Conservation (phyloP, 208 protist genomes). For the Acanthamoeba royreba region DNA sequence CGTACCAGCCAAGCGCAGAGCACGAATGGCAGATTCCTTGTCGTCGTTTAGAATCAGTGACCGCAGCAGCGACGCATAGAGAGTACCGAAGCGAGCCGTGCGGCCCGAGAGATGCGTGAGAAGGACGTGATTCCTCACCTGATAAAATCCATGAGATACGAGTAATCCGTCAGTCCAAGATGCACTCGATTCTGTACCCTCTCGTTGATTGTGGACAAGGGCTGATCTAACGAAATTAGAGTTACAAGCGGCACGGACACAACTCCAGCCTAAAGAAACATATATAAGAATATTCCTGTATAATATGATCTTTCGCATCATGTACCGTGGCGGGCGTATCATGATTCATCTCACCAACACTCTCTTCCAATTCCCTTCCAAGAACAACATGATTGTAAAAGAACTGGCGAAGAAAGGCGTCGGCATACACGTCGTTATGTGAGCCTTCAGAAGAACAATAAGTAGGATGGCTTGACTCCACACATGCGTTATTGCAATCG, state of each 20-base stretch:
- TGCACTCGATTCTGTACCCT: not conserved
- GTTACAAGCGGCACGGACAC: not conserved
- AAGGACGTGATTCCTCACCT: not conserved
- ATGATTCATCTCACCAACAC: not conserved
- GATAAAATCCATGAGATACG: too few relatives aligned
- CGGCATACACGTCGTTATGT: constrained; percentile 51
- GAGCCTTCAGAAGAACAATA: not conserved
- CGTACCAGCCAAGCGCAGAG: not conserved
- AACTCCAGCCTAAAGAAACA: not conserved
- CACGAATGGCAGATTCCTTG: not conserved
- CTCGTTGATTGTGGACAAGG: not conserved
- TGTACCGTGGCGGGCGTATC: not conserved
- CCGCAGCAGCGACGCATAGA: not conserved
- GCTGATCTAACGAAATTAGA: not conserved
- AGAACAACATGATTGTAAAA: constrained; percentile 1
- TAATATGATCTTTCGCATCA: too few relatives aligned
- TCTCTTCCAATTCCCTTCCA: not conserved
- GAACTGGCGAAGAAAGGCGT: constrained; percentile 29
- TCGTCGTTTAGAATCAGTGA: not conserved
- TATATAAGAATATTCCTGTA: too few relatives aligned
- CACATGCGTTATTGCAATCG: too few relatives aligned
- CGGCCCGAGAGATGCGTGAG: not conserved
- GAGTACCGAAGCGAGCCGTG: not conserved
- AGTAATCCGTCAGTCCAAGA: too few relatives aligned
- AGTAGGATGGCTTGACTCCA: not conserved